phyloP scores from a whole-genome alignment of 805 yeast genomes.

The Zygotorulaspora danielsina region DNA sequence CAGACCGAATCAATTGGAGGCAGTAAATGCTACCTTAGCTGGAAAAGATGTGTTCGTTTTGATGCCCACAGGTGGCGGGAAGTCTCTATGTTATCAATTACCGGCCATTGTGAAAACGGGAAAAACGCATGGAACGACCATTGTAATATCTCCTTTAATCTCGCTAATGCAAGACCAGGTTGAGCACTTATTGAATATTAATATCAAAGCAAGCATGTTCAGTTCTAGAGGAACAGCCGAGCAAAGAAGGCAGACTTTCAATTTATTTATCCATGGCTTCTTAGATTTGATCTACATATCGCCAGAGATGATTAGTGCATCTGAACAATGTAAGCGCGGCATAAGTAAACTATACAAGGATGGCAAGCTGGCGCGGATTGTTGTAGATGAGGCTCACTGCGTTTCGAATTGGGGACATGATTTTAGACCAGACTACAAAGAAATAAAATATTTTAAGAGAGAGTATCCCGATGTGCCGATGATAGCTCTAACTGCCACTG shows the following conservation, averaged over 20 bases:
- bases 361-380: slow-evolving; percentile 70
- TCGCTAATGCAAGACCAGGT: slow-evolving; percentile 98
- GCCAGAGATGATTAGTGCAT: slow-evolving; percentile 88
- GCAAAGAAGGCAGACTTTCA: slow-evolving; percentile 60
- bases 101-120: slow-evolving; percentile 85
- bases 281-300: slow-evolving; percentile 80
- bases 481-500: slow-evolving; percentile 97
- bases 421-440: slow-evolving; percentile 92
- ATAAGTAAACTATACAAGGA: slow-evolving; percentile 54
- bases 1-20: slow-evolving; percentile 81
- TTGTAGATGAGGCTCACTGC: slow-evolving; percentile 97
- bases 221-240: slow-evolving; percentile 66
- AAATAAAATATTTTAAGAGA: slow-evolving; percentile 64
- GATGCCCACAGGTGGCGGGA: slow-evolving; percentile 99
- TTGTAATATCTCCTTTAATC: slow-evolving; percentile 90
- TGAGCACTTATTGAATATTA: slow-evolving; percentile 61
- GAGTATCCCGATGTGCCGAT: slow-evolving; percentile 78
- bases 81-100: slow-evolving; percentile 89
- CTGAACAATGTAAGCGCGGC: slow-evolving; percentile 60
- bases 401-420: slow-evolving; percentile 99
- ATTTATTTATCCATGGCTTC: slow-evolving; percentile 58
- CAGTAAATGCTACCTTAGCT: slow-evolving; percentile 66
- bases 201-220: slow-evolving; percentile 82
- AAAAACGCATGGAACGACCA: slow-evolving; percentile 72
- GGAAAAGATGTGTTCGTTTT: slow-evolving; percentile 90